Base-by-base conservation (phyloP, 2,329 filamentous ascomycete genomes). In the Aureobasidium leucospermi region DNA sequence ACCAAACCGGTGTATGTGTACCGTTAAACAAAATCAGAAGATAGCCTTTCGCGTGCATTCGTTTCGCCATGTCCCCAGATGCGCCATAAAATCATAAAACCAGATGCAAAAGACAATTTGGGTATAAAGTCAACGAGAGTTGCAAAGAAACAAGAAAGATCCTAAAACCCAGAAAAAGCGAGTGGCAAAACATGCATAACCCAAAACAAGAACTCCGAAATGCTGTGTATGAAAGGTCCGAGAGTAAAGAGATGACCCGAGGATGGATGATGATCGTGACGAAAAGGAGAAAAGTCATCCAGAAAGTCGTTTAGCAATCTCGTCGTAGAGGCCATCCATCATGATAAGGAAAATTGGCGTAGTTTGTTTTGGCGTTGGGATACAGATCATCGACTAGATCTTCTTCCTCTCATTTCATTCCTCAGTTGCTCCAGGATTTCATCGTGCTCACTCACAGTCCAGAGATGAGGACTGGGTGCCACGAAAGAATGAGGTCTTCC, bases 401-500 rank as follows among this genome's bases (percentile, higher is more conserved):
- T 19, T 58, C 55, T 45, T 32, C 42, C 55, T 31, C 55, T 58
- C 42, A 39, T 42, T 10, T 55, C 51, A 39, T 31, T 38, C 19
- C 53, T 46, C 41, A 57, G 16, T 23, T 41, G 39, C 41, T 48
- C 43, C 29, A 58, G 11, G 13, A 52, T 71, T 62, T 74, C 73
- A 36, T 71, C 71, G 7, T 73, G 73, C 61, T 76, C 74, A 46
- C 71, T 69, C 31, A 76, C 72, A 19, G 73, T 75, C 65, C 74
- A 76, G 0, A 76, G 66, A 52, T 74, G 73, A 1, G 69, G 70
- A 60, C 71, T 73, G 13, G 74, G 74, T 57, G 74, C 74, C 19
- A 72, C 65, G 71, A 73, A 76, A 49, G 73, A 74, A 62, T 75
- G 73, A 19, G 71, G 69, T 52, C 73, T 69, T 15, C 73, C 73